phyloP scores from a whole-genome alignment of 208 protist genomes.

The Acanthamoeba quina region DNA sequence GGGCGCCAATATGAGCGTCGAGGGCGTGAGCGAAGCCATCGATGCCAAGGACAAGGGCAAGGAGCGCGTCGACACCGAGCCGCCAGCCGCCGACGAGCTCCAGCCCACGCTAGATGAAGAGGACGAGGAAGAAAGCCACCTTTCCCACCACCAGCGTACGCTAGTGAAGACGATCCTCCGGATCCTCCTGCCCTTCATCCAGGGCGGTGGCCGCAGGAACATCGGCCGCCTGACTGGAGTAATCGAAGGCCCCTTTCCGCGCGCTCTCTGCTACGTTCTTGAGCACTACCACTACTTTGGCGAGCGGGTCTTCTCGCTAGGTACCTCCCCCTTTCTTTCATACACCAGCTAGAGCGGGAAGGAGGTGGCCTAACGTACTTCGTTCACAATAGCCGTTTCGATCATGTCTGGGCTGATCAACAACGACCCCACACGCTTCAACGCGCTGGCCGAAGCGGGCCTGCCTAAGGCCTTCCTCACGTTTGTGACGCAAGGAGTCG shows the following conservation, averaged over 20 bases:
- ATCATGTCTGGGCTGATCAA: conserved; percentile 69
- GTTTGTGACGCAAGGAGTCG: background rate
- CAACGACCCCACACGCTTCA: conserved; percentile 67
- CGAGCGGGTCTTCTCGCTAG: conserved; percentile 57
- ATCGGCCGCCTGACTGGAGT: conserved; percentile 35
- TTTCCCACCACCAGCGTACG: conserved; percentile 34
- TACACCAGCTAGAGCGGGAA: background rate
- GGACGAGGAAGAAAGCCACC: background rate
- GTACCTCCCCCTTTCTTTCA: background rate
- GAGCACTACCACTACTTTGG: conserved; percentile 68
- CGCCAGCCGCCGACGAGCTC: background rate
- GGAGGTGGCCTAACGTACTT: background rate
- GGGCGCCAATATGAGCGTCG: background rate
- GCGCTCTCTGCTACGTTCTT: conserved; percentile 51
- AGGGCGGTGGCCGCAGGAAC: conserved; percentile 40
- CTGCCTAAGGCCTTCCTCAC: conserved; percentile 27
- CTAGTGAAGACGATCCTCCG: conserved; percentile 55
- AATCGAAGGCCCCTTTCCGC: conserved; percentile 52
- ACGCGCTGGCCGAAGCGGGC: conserved; percentile 12
- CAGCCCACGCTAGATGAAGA: background rate
- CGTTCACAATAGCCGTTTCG: conserved; percentile 25
- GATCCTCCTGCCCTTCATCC: conserved; percentile 68
- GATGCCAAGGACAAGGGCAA: conserved; percentile 40
- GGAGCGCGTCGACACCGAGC: background rate
- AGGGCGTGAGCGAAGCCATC: background rate